These are phyloP conservation scores for Besnoitia besnoiti DNA, from an alignment of 169 alveolate species.

Conservation along the genomic window DNA sequence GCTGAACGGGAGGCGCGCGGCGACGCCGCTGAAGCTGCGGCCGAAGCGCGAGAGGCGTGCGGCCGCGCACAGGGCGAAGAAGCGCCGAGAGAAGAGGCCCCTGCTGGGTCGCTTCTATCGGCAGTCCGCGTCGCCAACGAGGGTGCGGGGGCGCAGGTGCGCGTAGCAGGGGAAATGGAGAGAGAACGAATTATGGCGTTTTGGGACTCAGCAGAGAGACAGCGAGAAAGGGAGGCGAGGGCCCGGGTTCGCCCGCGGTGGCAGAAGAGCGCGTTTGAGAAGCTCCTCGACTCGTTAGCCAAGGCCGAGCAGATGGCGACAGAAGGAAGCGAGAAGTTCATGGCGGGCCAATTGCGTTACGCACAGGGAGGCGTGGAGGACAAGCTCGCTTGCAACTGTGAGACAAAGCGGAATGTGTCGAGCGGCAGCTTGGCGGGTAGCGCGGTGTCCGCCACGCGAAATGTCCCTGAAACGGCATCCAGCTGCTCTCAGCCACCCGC, in stretches of 20 bases:
- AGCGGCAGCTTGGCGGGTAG: too few relatives aligned
- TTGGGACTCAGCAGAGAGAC: not conserved
- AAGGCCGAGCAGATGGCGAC: not conserved
- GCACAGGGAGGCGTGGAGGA: too few relatives aligned
- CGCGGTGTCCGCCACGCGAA: too few relatives aligned
- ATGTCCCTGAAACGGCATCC: too few relatives aligned
- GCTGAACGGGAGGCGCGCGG: not conserved
- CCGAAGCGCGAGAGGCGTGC: not conserved
- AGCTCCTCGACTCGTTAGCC: not conserved
- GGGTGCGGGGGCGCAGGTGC: not conserved
- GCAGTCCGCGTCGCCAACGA: too few relatives aligned
- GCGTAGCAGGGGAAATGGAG: not conserved
- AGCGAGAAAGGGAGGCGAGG: not conserved
- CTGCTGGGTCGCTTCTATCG: too few relatives aligned
- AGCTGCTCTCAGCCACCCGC: too few relatives aligned
- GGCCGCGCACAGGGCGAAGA: not conserved
- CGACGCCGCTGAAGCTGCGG: too few relatives aligned
- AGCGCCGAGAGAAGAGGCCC: not conserved
- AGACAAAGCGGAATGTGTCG: too few relatives aligned
- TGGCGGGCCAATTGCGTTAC: too few relatives aligned
- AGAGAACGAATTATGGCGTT: not conserved
- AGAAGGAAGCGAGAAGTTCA: too few relatives aligned
- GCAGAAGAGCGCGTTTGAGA: slow-evolving; percentile 16
- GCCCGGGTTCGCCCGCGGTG: not conserved
- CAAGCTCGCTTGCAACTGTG: too few relatives aligned